These are phyloP conservation scores for Trifolium repens DNA, from an alignment of 306 rosid species.

Conservation along the genomic window DNA sequence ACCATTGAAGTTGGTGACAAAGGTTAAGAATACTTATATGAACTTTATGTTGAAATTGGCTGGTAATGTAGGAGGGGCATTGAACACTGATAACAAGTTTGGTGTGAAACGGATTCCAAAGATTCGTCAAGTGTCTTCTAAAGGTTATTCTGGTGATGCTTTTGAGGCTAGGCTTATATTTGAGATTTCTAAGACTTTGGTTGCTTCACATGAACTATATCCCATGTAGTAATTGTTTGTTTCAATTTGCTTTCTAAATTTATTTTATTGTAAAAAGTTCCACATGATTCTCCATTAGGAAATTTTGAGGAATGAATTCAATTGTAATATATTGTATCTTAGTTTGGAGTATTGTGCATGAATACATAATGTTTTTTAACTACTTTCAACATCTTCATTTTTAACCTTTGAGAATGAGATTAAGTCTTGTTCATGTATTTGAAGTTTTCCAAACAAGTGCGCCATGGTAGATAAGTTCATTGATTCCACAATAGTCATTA, in stretches of 20 bases:
- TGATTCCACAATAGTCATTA: too few relatives aligned
- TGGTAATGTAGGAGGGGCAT: slow-evolving; percentile 19
- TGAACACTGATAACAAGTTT: slow-evolving; percentile 29
- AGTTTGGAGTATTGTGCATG: too few relatives aligned
- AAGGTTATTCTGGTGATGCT: slow-evolving; percentile 41
- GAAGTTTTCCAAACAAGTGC: too few relatives aligned
- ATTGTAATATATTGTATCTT: not conserved
- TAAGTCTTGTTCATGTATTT: too few relatives aligned
- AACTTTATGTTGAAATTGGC: slow-evolving; percentile 48
- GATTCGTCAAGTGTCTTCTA: not conserved
- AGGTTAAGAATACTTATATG: slow-evolving; percentile 51
- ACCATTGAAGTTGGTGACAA: slow-evolving; percentile 54
- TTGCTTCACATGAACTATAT: slow-evolving; percentile 45
- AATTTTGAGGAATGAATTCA: not conserved
- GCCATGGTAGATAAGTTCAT: too few relatives aligned
- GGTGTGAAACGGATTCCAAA: slow-evolving; percentile 36
- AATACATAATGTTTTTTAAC: too few relatives aligned
- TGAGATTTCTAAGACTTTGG: slow-evolving; percentile 58
- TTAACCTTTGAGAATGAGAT: too few relatives aligned
- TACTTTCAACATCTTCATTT: too few relatives aligned
- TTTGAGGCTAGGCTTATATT: slow-evolving; percentile 53
- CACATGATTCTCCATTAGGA: not conserved
- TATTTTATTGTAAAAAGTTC: not conserved
- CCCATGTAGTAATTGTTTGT: slow-evolving; percentile 20
- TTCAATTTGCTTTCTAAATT: not conserved